Conservation (phyloP, 306 rosid genomes). For the Quercus parvula region DNA sequence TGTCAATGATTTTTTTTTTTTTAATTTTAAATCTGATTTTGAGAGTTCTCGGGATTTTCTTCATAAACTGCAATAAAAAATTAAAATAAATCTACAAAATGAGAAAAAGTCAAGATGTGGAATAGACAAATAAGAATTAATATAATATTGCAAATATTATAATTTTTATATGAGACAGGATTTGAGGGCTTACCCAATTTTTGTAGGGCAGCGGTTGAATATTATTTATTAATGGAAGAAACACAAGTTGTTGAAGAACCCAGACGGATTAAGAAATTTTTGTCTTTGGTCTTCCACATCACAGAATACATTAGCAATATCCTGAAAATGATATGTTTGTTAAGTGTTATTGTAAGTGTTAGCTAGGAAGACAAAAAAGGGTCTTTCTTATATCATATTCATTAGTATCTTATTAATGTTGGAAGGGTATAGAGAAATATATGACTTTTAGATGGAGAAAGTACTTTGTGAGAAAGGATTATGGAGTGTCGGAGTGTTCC, state of each 20-base stretch:
- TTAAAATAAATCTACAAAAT: conserved; percentile 19
- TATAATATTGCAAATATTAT: not conserved
- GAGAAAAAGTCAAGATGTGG: not conserved
- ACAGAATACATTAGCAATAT: conserved; percentile 51
- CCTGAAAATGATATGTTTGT: conserved; percentile 60
- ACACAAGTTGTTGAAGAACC: conserved; percentile 50
- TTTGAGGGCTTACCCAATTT: conserved; percentile 54
- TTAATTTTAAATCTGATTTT: not conserved
- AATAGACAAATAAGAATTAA: not conserved
- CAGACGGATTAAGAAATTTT: conserved; percentile 63
- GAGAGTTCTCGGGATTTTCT: not conserved
- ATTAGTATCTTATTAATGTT: no score
- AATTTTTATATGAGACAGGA: conserved; percentile 25
- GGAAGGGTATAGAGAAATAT: no score
- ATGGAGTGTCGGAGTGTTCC: no score
- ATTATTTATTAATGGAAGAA: conserved; percentile 46
- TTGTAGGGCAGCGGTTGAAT: conserved; percentile 35
- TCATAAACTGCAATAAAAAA: conserved; percentile 15
- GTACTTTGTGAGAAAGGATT: no score
- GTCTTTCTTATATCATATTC: not conserved
- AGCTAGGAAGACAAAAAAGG: not conserved
- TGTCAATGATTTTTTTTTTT: no score
- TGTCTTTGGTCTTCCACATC: conserved; percentile 78
- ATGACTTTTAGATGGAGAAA: no score
- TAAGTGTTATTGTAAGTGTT: not conserved